Evolutionary conservation across 495 filamentous ascomycete genomes (phyloP).

Genomic region (Hyphodiscus hymeniophilus): DNA sequence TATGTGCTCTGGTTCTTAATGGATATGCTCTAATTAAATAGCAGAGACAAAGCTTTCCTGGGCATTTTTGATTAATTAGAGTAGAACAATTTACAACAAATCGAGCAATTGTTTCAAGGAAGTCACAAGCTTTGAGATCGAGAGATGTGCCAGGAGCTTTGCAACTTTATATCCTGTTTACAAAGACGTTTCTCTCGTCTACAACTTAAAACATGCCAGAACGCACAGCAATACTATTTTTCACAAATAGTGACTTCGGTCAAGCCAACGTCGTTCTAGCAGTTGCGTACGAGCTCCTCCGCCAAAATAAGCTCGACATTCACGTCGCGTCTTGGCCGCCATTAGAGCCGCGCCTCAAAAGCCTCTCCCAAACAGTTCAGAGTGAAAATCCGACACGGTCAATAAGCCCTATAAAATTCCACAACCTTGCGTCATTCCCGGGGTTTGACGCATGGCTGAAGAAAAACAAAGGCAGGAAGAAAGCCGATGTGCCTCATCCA

Average conservation of each 20-base stretch:
- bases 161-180: too few relatives aligned
- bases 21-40: too few relatives aligned
- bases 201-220: not conserved
- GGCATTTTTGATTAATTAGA: too few relatives aligned
- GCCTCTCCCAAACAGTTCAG: conserved; percentile 15
- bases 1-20: too few relatives aligned
- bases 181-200: too few relatives aligned
- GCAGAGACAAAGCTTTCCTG: too few relatives aligned
- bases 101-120: too few relatives aligned
- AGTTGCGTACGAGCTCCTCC: conserved; percentile 37
- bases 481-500: not conserved
- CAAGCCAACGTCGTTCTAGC: conserved; percentile 49
- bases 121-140: too few relatives aligned
- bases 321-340: conserved; percentile 44
- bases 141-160: too few relatives aligned
- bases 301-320: conserved; percentile 34
- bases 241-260: conserved; percentile 49
- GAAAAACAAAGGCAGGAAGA: not conserved
- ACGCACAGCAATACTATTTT: conserved; percentile 31
- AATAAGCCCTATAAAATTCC: not conserved
- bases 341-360: conserved; percentile 25
- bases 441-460: not conserved
- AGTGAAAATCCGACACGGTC: not conserved
- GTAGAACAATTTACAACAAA: too few relatives aligned
- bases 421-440: too few relatives aligned